These are phyloP conservation scores for Ambrosia artemisiifolia DNA, from an alignment of 129 eudicot species.

Conservation along the genomic window DNA sequence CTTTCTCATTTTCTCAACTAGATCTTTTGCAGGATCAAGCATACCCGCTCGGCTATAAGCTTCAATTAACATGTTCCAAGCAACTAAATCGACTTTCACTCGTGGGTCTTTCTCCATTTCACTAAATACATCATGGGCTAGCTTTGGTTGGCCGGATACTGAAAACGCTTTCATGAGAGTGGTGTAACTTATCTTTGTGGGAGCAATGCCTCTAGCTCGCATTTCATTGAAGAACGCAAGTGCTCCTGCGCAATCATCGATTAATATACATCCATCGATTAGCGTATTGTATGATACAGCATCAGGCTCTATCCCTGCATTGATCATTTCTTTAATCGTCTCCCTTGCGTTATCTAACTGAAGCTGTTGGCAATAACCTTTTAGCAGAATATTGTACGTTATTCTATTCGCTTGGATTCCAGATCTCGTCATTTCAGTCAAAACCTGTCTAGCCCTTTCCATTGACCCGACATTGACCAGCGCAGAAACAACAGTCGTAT, in stretches of 20 bases:
- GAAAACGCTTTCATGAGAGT: constrained; percentile 98
- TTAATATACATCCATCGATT: constrained; percentile 82
- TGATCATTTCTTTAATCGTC: constrained; percentile 54
- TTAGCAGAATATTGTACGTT: constrained; percentile 83
- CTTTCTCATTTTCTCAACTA: constrained; percentile 66
- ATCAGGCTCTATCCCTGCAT: constrained; percentile 71
- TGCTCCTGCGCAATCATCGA: constrained; percentile 92
- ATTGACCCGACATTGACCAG: constrained; percentile 76
- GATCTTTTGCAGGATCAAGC: constrained; percentile 65
- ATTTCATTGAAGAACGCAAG: constrained; percentile 85
- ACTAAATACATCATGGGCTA: constrained; percentile 73
- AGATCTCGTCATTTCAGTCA: constrained; percentile 63
- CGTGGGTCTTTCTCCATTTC: constrained; percentile 94
- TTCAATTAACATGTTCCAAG: constrained; percentile 96
- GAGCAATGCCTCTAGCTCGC: constrained; percentile 85
- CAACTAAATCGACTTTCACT: constrained; percentile 84
- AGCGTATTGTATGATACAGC: constrained; percentile 88
- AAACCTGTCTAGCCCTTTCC: constrained; percentile 79
- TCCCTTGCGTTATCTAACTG: constrained; percentile 77
- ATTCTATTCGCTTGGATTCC: constrained; percentile 67
- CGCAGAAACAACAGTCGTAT: constrained; percentile 87
- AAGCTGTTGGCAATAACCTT: constrained; percentile 89
- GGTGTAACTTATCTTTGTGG: constrained; percentile 91
- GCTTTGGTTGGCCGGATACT: constrained; percentile 78
- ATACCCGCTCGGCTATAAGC: constrained; percentile 70